A percentile compares a stretch with the other conserved stretches of the same genome.
Evolutionary conservation across 805 yeast genomes (phyloP).

Genomic region (Hanseniaspora lindneri): DNA sequence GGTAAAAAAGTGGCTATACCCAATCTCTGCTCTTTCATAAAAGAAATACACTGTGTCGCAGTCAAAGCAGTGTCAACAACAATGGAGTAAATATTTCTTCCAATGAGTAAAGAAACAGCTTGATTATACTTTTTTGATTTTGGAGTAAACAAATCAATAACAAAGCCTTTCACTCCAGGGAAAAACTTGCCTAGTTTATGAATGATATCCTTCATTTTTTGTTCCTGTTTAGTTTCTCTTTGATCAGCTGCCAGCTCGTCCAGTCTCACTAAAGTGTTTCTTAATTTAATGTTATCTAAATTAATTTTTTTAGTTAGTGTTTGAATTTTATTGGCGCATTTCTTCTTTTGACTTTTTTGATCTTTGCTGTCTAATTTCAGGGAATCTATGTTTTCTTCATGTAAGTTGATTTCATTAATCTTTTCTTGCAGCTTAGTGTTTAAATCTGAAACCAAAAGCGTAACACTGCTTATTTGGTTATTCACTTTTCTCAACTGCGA

Average conservation of each 20-base stretch:
- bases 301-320: slow-evolving; percentile 42
- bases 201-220: slow-evolving; percentile 60
- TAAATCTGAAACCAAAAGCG: slow-evolving; percentile 15
- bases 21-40: slow-evolving; percentile 69
- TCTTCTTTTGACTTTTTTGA: slow-evolving; percentile 37
- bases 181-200: slow-evolving; percentile 55
- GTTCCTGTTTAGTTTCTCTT: slow-evolving; percentile 63
- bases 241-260: slow-evolving; percentile 66
- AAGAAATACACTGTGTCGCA: slow-evolving; percentile 66
- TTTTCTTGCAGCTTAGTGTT: slow-evolving; percentile 31
- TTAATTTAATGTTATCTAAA: slow-evolving; percentile 42
- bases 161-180: slow-evolving; percentile 76
- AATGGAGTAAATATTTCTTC: slow-evolving; percentile 67
- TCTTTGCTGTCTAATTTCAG: slow-evolving; percentile 39
- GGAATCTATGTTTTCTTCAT: slow-evolving; percentile 34
- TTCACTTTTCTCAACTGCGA: slow-evolving; percentile 22
- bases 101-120: slow-evolving; percentile 68
- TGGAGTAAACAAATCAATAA: slow-evolving; percentile 71
- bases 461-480: slow-evolving; percentile 26
- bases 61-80: slow-evolving; percentile 61
- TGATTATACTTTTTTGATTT: slow-evolving; percentile 55
- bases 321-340: slow-evolving; percentile 37
- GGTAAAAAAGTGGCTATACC: slow-evolving; percentile 87
- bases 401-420: slow-evolving; percentile 29
- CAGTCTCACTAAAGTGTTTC: slow-evolving; percentile 46